Conservation (phyloP, 1,139 yeast species). For the Zygoascus meyerae region DNA sequence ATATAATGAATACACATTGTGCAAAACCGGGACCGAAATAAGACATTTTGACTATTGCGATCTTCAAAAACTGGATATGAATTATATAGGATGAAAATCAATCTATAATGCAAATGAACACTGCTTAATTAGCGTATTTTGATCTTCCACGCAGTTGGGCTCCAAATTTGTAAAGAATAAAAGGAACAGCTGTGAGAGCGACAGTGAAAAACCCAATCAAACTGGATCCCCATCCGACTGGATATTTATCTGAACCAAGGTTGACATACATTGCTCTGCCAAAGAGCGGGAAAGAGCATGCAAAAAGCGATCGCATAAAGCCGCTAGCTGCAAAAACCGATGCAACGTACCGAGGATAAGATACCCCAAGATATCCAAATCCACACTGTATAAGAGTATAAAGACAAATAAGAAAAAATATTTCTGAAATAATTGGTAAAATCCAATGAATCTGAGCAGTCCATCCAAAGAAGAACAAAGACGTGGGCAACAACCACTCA, state of each 20-base stretch:
- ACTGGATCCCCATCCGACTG: conserved; percentile 54
- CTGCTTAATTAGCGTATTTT: conserved; percentile 23
- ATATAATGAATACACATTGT: no score
- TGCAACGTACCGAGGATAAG: conserved; percentile 66
- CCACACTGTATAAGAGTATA: conserved; percentile 71
- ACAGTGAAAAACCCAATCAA: conserved; percentile 43
- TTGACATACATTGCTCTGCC: conserved; percentile 45
- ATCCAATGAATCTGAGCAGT: conserved; percentile 71
- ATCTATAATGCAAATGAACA: no score
- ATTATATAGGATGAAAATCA: no score
- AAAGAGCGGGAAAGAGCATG: conserved; percentile 53
- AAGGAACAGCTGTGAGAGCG: conserved; percentile 48
- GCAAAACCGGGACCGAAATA: no score
- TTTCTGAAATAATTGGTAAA: conserved; percentile 73
- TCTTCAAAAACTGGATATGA: no score
- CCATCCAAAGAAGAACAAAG: conserved; percentile 50
- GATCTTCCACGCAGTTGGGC: conserved; percentile 41
- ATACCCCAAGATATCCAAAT: conserved; percentile 61
- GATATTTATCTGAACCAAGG: conserved; percentile 40
- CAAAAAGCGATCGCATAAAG: conserved; percentile 45
- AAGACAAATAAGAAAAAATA: conserved; percentile 70
- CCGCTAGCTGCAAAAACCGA: conserved; percentile 53
- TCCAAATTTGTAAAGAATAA: conserved; percentile 53
- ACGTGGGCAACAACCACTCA: conserved; percentile 49
- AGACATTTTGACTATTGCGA: no score